Conservation (phyloP, 768 basidiomycete genomes). For the Mrakia blollopis region DNA sequence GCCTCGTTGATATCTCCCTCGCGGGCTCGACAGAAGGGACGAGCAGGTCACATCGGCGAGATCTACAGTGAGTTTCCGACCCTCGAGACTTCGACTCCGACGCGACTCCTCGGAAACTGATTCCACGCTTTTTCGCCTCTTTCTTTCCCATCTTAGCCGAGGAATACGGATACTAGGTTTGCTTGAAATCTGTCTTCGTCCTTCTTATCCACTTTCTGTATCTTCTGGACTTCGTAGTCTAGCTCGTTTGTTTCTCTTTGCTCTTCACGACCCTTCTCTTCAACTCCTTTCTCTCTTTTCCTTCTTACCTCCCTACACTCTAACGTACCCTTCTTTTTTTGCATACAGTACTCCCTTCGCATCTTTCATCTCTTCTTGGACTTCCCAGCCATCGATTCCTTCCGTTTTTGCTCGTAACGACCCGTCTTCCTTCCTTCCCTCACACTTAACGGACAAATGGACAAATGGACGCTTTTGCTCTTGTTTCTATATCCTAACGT, state of each 20-base stretch:
- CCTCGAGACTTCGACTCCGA: background rate
- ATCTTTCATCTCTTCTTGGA: too few relatives aligned
- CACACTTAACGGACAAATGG: too few relatives aligned
- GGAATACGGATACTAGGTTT: conserved; percentile 31
- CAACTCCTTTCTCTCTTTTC: background rate
- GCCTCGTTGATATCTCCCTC: conserved; percentile 15
- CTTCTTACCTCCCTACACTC: too few relatives aligned
- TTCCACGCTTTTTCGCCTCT: background rate
- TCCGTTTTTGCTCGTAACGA: too few relatives aligned
- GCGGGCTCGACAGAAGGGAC: conserved; percentile 10
- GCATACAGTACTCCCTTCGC: too few relatives aligned
- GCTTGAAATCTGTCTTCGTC: background rate
- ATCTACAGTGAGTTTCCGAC: conserved; percentile 24
- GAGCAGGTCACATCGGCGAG: conserved; percentile 24
- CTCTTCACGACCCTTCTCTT: background rate
- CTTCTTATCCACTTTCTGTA: background rate
- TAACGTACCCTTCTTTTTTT: too few relatives aligned
- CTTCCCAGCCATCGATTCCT: too few relatives aligned
- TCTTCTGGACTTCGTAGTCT: too few relatives aligned
- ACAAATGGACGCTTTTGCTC: too few relatives aligned
- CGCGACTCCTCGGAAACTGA: background rate
- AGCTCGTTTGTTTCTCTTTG: background rate
- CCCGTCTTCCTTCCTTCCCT: too few relatives aligned
- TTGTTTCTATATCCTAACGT: too few relatives aligned
- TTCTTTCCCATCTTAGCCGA: conserved; percentile 6